Base-by-base conservation (phyloP, 768 basidiomycete species). In the Roridomyces roridus region DNA sequence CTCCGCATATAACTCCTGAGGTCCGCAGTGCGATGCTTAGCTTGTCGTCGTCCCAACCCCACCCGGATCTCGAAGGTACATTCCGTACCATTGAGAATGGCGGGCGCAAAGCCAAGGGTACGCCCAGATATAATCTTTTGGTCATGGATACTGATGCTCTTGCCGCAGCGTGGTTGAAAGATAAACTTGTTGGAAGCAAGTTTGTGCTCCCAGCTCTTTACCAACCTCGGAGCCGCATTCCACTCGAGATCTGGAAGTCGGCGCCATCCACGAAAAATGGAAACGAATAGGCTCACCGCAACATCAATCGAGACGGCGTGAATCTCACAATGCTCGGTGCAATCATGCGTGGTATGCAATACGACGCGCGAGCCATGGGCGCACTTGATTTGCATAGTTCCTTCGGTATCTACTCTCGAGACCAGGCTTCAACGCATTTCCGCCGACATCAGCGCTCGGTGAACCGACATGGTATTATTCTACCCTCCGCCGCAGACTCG, bases 121-220 rank as follows among this genome's bases (percentile, higher is more conserved):
- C 7, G 51, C 43, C 14, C 12, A 14, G 23, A n/a, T 25, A 34
- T 37, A 36, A 15, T 43, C 42, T 2, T 14, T 5, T 29, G 21
- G 25, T 10, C 21, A 12, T 31, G 18, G 45, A 39, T 40, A 21
- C 23, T 26, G 3, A 36, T 11, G 10, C 2, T 21, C 9, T 15
- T 57, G 28, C 31, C 28, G n/a, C n/a, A 72, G 70, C 64, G 11
- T 70, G 69, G 70, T 54, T 70, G 6, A 66, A 67, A 15, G 68
- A 72, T 46, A 70, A 72, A 46, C 35, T 24, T 15, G 28, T 31
- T 7, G 51, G 36, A 12, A 55, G 45, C 20, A 54, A 55, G 39
- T 69, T 69, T 54, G 68, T 60, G 0, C 28, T 70, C 0, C 53
- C 69, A 18, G 70, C 65, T 5, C 18, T 72, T 4, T 70, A 69